These are phyloP conservation scores for Cercospora janseana DNA, from an alignment of 2,329 filamentous ascomycete species.

Conservation along the genomic window DNA sequence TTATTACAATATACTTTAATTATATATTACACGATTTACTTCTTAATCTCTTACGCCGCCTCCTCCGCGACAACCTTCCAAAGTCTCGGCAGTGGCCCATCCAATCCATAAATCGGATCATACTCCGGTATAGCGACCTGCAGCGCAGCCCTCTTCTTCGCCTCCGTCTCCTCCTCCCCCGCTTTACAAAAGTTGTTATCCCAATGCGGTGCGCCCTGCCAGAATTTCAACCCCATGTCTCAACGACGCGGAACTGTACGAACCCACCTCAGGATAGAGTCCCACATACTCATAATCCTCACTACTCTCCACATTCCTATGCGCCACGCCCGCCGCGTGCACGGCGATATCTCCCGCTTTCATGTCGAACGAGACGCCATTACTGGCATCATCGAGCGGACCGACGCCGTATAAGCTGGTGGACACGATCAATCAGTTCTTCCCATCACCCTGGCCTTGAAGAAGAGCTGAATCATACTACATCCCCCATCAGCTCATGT, in stretches of 20 bases:
- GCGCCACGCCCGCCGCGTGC: slow-evolving; percentile 30
- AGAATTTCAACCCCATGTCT: background rate
- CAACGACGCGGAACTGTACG: background rate
- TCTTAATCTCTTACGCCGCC: no score
- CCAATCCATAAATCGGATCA: slow-evolving; percentile 21
- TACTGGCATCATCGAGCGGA: slow-evolving; percentile 10
- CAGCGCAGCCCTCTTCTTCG: slow-evolving; percentile 13
- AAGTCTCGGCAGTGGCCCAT: slow-evolving; percentile 14
- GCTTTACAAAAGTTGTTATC: slow-evolving; percentile 33
- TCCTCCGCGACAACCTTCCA: slow-evolving; percentile 2
- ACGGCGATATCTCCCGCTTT: slow-evolving; percentile 21
- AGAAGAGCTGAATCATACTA: no score
- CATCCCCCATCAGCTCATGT: no score
- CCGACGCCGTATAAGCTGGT: slow-evolving; percentile 19
- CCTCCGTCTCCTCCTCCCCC: slow-evolving; percentile 21
- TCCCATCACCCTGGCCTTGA: no score
- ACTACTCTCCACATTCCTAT: slow-evolving; percentile 28
- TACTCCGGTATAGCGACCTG: slow-evolving; percentile 18
- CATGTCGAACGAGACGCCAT: slow-evolving; percentile 18
- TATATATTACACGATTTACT: no score
- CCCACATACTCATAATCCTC: slow-evolving; percentile 33
- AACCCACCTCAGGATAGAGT: slow-evolving; percentile 30
- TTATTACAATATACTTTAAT: no score
- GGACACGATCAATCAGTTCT: background rate
- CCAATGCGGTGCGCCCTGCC: slow-evolving; percentile 26